Conservation (phyloP, 140 eudicot genomes). For the Artemisia princeps region DNA sequence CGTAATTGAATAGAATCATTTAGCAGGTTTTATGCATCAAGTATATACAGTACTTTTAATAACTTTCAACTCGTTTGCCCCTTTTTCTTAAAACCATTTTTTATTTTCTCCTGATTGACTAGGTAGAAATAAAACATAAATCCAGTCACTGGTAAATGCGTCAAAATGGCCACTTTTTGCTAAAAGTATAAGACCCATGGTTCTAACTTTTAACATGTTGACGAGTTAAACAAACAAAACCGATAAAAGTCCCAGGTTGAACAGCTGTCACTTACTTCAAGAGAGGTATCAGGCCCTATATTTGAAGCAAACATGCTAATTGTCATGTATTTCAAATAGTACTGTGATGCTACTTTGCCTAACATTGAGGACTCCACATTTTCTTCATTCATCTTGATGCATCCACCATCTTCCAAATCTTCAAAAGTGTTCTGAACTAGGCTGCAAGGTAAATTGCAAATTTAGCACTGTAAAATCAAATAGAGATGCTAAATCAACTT, state of each 20-base stretch:
- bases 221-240: constrained; percentile 5
- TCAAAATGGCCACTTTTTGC: constrained; percentile 1
- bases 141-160: background rate
- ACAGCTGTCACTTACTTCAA: constrained; percentile 55
- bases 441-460: constrained; percentile 33
- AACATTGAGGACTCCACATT: constrained; percentile 76
- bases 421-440: constrained; percentile 79
- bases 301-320: constrained; percentile 93
- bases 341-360: constrained; percentile 88
- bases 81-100: background rate
- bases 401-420: constrained; percentile 95
- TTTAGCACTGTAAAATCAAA: constrained; percentile 10
- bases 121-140: background rate
- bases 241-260: background rate
- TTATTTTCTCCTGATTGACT: constrained; percentile 1
- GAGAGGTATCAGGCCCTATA: constrained; percentile 77
- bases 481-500: constrained; percentile 3
- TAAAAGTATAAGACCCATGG: background rate
- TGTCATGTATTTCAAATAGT: constrained; percentile 79
- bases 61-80: background rate
- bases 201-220: constrained; percentile 1
- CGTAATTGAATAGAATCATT: background rate
- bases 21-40: background rate
- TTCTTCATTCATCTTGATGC: constrained; percentile 69
- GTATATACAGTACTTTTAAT: background rate